Evolutionary conservation across 2,329 filamentous ascomycete species (phyloP).

Genomic region (Tolypocladium ovalisporum): DNA sequence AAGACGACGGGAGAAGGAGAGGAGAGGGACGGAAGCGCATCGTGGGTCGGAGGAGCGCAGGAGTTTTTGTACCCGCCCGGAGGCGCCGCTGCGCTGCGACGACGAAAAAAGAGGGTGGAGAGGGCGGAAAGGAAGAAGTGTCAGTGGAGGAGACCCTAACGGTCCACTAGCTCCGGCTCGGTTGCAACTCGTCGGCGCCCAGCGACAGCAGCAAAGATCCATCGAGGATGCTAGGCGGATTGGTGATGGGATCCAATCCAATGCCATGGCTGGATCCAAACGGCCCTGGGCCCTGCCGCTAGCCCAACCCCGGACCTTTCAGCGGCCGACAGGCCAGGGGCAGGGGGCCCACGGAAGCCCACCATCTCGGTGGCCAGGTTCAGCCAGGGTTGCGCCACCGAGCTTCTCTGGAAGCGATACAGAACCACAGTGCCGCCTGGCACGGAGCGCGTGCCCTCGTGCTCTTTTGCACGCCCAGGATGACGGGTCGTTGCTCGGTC

Average conservation of each 20-base stretch:
- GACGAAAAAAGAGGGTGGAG: neutral
- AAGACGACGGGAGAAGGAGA: neutral
- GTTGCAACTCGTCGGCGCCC: neutral
- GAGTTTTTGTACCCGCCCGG: slow-evolving; percentile 5
- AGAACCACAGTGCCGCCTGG: neutral
- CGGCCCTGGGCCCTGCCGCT: neutral
- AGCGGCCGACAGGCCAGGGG: too few species aligned
- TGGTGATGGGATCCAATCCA: too few species aligned
- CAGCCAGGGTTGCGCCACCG: neutral
- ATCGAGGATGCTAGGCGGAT: neutral
- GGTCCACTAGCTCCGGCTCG: neutral
- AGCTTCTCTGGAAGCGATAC: neutral
- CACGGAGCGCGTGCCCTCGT: neutral
- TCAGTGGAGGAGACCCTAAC: neutral
- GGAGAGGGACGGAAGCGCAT: neutral
- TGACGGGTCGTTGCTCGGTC: neutral
- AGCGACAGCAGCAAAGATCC: neutral
- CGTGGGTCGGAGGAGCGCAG: neutral
- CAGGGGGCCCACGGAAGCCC: too few species aligned
- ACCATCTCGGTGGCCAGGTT: neutral
- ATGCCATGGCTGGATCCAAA: neutral
- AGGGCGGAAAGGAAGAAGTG: neutral
- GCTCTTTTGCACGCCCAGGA: neutral
- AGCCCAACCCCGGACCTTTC: neutral
- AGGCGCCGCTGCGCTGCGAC: neutral